A percentile compares a stretch with the other conserved stretches of the same genome.
Conservation (phyloP, 164 flowering plant genomes). For the Taxillus chinensis region DNA sequence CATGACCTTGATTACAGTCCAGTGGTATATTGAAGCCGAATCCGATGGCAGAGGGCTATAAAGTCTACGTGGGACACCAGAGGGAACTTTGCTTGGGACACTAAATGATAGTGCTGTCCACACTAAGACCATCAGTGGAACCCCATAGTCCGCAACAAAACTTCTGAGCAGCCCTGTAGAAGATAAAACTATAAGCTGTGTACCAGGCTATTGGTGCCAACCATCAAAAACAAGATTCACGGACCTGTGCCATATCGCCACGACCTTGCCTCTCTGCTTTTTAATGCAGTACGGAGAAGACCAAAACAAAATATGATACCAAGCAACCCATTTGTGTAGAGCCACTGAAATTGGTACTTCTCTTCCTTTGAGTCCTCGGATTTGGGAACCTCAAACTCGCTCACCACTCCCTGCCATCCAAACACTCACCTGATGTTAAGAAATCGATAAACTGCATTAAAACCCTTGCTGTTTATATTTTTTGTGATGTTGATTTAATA, state of each 20-base stretch:
- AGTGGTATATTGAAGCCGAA: constrained; percentile 26
- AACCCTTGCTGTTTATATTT: too few species aligned
- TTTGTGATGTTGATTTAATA: constrained; percentile 10
- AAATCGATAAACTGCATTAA: too few species aligned
- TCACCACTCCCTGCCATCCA: constrained; percentile 34
- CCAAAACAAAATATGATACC: constrained; percentile 46
- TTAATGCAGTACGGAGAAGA: constrained; percentile 32
- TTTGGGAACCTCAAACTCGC: constrained; percentile 40
- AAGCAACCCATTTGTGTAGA: constrained; percentile 46
- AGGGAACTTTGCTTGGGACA: constrained; percentile 27
- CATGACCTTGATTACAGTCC: constrained; percentile 39
- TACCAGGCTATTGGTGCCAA: background rate
- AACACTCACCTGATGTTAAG: background rate
- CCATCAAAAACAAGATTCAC: background rate
- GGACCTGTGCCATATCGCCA: constrained; percentile 56
- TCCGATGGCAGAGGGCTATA: constrained; percentile 39
- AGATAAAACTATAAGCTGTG: background rate
- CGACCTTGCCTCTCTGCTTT: constrained; percentile 47
- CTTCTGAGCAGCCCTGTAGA: constrained; percentile 31
- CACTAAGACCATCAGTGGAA: constrained; percentile 41
- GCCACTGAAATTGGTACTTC: constrained; percentile 41
- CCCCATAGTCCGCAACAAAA: constrained; percentile 47
- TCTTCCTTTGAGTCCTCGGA: constrained; percentile 19
- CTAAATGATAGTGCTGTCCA: constrained; percentile 42
- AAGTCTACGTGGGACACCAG: constrained; percentile 41